phyloP scores from a whole-genome alignment of 495 filamentous ascomycete species.

The Penicillium coprophilum region DNA sequence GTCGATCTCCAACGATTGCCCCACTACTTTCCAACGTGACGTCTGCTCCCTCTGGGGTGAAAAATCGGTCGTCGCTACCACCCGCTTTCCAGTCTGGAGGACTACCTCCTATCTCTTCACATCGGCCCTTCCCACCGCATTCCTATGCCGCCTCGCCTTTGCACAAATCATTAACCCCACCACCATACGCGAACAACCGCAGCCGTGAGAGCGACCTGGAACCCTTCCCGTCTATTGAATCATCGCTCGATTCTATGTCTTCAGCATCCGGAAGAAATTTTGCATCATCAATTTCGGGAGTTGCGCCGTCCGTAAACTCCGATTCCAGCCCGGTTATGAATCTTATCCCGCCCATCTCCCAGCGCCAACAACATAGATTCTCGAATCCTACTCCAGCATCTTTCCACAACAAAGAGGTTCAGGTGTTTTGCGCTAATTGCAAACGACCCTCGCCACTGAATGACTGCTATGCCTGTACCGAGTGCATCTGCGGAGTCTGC shows the following conservation, averaged over 20 bases:
- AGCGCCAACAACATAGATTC: slow-evolving; percentile 50
- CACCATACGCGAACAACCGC: slow-evolving; percentile 63
- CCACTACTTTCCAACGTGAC: slow-evolving; percentile 45
- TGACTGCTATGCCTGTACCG: slow-evolving; percentile 87
- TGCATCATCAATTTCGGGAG: slow-evolving; percentile 54
- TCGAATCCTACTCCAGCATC: slow-evolving; percentile 48
- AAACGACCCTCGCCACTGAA: slow-evolving; percentile 68
- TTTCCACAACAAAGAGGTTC: slow-evolving; percentile 56
- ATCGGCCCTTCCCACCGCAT: slow-evolving; percentile 59
- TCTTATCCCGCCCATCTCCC: slow-evolving; percentile 38
- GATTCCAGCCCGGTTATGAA: slow-evolving; percentile 53
- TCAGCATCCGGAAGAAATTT: slow-evolving; percentile 61
- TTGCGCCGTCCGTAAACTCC: slow-evolving; percentile 46
- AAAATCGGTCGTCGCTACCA: slow-evolving; percentile 76
- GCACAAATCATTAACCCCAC: slow-evolving; percentile 79
- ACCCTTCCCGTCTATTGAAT: slow-evolving; percentile 84
- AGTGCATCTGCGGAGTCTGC: slow-evolving; percentile 91
- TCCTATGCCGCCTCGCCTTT: slow-evolving; percentile 83
- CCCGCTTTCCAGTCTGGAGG: slow-evolving; percentile 53
- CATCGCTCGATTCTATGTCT: slow-evolving; percentile 57
- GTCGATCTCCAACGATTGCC: slow-evolving; percentile 63
- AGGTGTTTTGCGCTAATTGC: slow-evolving; percentile 87
- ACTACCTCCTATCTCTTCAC: slow-evolving; percentile 42
- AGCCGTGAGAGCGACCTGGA: slow-evolving; percentile 58
- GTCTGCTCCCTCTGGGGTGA: slow-evolving; percentile 36